These are phyloP conservation scores for Collybia nuda DNA, from an alignment of 768 basidiomycete species.

Conservation along the genomic window DNA sequence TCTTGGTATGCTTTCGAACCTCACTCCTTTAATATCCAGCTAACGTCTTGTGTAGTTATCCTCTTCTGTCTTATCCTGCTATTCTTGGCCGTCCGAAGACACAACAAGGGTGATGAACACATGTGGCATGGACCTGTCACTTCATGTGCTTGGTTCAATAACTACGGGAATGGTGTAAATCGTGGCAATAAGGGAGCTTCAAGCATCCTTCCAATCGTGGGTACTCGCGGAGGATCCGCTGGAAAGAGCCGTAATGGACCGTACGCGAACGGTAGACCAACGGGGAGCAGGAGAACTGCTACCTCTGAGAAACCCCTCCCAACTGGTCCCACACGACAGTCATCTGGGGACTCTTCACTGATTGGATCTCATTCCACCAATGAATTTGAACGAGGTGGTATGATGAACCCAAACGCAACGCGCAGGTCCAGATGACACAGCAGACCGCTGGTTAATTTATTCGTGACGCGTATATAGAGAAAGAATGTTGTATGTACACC, in stretches of 20 bases:
- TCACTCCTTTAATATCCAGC: not conserved
- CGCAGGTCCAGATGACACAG: not conserved
- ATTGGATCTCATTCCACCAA: conserved; percentile 27
- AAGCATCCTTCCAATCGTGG: conserved; percentile 36
- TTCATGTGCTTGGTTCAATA: conserved; percentile 69
- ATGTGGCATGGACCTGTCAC: conserved; percentile 77
- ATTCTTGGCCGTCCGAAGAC: conserved; percentile 40
- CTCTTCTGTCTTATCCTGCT: conserved; percentile 35
- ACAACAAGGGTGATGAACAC: conserved; percentile 43
- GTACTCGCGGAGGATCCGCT: conserved; percentile 5
- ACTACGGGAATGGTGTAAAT: conserved; percentile 39
- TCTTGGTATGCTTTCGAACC: conserved; percentile 47
- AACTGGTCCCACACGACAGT: conserved; percentile 27
- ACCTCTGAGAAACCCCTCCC: conserved; percentile 23
- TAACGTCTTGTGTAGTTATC: conserved; percentile 26
- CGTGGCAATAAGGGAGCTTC: conserved; percentile 34
- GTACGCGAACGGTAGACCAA: conserved; percentile 16
- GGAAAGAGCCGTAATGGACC: conserved; percentile 9
- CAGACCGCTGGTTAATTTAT: not conserved
- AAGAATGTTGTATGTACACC: not conserved
- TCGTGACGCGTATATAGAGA: not conserved
- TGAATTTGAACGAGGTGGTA: conserved; percentile 40
- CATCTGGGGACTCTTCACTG: conserved; percentile 27
- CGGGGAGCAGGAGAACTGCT: conserved; percentile 4
- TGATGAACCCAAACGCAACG: conserved; percentile 37